Percentiles rank a stretch among this genome's conserved stretches.
Evolutionary conservation across 495 filamentous ascomycete species (phyloP).

Genomic region (Aspergillus funiculosus): DNA sequence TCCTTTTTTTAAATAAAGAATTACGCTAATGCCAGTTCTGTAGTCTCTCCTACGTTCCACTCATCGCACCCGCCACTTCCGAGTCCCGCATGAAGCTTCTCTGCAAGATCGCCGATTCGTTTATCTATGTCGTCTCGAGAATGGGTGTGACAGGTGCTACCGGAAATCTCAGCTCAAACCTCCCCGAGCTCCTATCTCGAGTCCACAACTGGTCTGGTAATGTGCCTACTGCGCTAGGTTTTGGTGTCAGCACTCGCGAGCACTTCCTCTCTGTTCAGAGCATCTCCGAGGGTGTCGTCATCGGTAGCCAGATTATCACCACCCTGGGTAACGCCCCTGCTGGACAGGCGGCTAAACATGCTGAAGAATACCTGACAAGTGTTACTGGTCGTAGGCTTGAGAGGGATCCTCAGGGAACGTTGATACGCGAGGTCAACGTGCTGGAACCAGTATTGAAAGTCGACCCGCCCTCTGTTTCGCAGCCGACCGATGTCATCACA

Average conservation of each 20-base stretch:
- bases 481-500: conserved; percentile 52
- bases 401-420: conserved; percentile 32
- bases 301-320: conserved; percentile 88
- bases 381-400: conserved; percentile 60
- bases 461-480: conserved; percentile 23
- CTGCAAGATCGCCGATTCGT: conserved; percentile 95
- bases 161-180: conserved; percentile 68
- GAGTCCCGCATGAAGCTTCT: conserved; percentile 87
- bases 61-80: conserved; percentile 93
- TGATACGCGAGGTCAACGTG: conserved; percentile 37
- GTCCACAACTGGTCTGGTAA: conserved; percentile 93
- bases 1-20: neutral
- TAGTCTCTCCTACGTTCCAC: conserved; percentile 86
- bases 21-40: conserved; percentile 5
- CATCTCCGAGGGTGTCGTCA: conserved; percentile 92
- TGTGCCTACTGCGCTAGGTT: conserved; percentile 84
- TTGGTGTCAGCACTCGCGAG: conserved; percentile 91
- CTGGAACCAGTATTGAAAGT: conserved; percentile 58
- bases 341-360: conserved; percentile 65
- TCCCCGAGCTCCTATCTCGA: conserved; percentile 71
- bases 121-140: conserved; percentile 97
- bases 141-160: conserved; percentile 96
- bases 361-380: conserved; percentile 79
- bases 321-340: conserved; percentile 63
- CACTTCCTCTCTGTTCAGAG: conserved; percentile 83